Percentiles rank a stretch among this genome's conserved stretches.
Evolutionary conservation across 192 early-diverging fungal genomes (phyloP).

Genomic region (Mortierella antarctica): DNA sequence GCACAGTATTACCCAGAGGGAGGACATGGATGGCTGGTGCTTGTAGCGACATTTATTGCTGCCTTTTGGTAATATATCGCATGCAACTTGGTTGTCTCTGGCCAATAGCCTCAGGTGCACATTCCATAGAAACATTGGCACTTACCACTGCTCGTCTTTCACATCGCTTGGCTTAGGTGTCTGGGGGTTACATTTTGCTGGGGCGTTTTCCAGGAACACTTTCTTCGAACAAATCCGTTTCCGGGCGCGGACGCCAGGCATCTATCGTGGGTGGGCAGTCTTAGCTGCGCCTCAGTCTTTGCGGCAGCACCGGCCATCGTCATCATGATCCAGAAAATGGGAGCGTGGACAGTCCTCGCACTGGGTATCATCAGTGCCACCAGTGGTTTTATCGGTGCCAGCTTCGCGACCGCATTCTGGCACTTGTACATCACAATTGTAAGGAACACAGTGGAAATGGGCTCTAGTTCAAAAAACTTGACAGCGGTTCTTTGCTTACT

Average conservation of each 20-base stretch:
- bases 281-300: conserved; percentile 23
- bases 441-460: not conserved
- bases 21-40: conserved; percentile 17
- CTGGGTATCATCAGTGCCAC: not conserved
- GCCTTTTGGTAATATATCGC: conserved; percentile 15
- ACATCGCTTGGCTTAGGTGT: not conserved
- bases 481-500: not conserved
- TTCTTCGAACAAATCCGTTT: conserved; percentile 5
- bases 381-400: conserved; percentile 10
- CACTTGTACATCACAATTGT: conserved; percentile 18
- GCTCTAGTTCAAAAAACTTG: not conserved
- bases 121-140: too few relatives aligned
- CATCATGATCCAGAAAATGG: not conserved
- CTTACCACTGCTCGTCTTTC: too few relatives aligned
- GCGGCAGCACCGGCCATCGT: conserved; percentile 9
- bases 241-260: not conserved
- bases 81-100: not conserved
- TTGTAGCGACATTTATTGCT: conserved; percentile 13
- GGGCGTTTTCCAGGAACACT: conserved; percentile 26
- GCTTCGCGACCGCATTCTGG: conserved; percentile 12
- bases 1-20: conserved; percentile 14
- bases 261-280: conserved; percentile 20
- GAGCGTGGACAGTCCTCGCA: not conserved
- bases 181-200: conserved; percentile 16
- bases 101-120: too few relatives aligned